Conservation (phyloP, 192 early-diverging fungal genomes). For the Mortierella claussenii region DNA sequence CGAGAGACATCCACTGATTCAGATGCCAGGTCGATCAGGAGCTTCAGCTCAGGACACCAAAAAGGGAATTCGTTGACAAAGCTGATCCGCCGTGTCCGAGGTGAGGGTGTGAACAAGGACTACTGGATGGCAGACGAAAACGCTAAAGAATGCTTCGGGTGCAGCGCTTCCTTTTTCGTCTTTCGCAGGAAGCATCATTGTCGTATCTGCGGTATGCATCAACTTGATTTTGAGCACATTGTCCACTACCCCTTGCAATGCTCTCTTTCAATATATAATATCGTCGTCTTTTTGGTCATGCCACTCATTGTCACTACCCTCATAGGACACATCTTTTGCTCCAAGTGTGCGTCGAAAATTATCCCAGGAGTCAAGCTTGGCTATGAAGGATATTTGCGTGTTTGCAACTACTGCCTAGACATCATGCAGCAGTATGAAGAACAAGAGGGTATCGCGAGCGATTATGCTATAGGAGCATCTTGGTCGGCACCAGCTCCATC, state of each 20-base stretch:
- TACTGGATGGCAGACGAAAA: conserved; percentile 90
- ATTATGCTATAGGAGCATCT: conserved; percentile 23
- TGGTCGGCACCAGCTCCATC: conserved; percentile 34
- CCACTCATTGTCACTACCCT: too few species aligned
- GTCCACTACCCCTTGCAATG: too few species aligned
- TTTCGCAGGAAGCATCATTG: conserved; percentile 84
- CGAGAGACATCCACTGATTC: conserved; percentile 49
- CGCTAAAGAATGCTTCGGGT: conserved; percentile 86
- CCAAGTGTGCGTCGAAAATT: conserved; percentile 75
- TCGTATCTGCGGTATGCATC: conserved; percentile 77
- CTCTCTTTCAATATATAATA: not conserved
- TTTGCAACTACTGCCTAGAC: conserved; percentile 72
- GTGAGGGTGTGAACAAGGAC: conserved; percentile 65
- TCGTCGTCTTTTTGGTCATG: too few species aligned
- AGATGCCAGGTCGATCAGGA: conserved; percentile 57
- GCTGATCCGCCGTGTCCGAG: conserved; percentile 62
- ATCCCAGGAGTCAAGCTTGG: conserved; percentile 75
- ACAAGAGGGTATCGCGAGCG: conserved; percentile 20
- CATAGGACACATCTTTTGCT: conserved; percentile 79
- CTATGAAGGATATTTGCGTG: conserved; percentile 74
- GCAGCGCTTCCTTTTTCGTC: conserved; percentile 74
- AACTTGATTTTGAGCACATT: too few species aligned
- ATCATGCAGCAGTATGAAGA: conserved; percentile 63
- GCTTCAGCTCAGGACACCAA: conserved; percentile 54
- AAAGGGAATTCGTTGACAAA: conserved; percentile 61